Evolutionary conservation across 805 yeast species (phyloP), one percentile per base, ranked within the genome.

Genomic region (Cyberlindnera lachancei): DNA sequence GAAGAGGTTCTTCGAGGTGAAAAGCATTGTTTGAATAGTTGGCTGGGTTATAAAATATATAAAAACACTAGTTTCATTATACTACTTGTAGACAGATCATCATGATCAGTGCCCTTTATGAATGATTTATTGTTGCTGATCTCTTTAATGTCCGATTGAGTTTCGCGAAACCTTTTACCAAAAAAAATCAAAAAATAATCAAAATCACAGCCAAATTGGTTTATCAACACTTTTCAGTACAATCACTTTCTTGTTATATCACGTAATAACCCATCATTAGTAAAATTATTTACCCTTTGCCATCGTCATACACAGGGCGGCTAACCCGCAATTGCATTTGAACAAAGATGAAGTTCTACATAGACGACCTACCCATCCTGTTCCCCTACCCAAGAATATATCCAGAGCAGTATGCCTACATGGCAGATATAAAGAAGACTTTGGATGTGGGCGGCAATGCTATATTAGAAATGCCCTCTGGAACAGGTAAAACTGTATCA

Each of bases 381-480:
- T 92, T 92, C 56, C 99, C 99, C 12, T 92, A 92, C 56, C 97
- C 97, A 3, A 72, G 85, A 51, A 90, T 92, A 34, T 92, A 92
- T 55, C 99, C 98, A 3, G 99, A 92, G 60, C 99, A 92, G 56
- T 92, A 92, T 67, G 92, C 88, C 21, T 92, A 92, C 59, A 92
- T 92, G 98, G 75, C 92, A 41, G 97, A 90, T 56, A 81, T 92
- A 44, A 92, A 92, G 62, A 76, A 79, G 52, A 83, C 96, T 1
- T 59, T 92, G 32, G 99, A 92, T 64, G 95, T 82, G 1, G 97
- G 96, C 2, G 98, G 98, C 10, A 88, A 88, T 53, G 83, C 96
- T 59, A 87, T 92, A 34, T 59, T 92, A 51, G 99, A 92, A 62
- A 92, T 92, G 99, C 99, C 99, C 45, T 92, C 99, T 6, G 99